A percentile compares a stretch with the other conserved stretches of the same genome.
Conservation (phyloP, 2,329 filamentous ascomycete species). For the Zymoseptoria crescenta region DNA sequence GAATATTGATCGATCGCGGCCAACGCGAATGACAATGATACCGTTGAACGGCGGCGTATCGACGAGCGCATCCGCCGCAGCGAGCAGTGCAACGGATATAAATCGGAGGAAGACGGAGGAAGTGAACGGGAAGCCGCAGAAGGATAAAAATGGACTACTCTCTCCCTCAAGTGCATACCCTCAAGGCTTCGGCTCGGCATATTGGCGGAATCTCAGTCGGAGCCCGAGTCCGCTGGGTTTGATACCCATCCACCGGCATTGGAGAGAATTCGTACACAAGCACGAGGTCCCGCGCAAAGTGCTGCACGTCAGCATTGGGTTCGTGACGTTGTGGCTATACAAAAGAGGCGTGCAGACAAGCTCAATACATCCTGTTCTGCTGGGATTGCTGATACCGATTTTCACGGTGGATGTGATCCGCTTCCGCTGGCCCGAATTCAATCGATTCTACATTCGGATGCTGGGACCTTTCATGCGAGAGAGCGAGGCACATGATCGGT, state of each 20-base stretch:
- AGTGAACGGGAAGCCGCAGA: slow-evolving; percentile 16
- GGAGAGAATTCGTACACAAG: slow-evolving; percentile 81
- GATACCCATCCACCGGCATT: slow-evolving; percentile 90
- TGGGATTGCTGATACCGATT: slow-evolving; percentile 75
- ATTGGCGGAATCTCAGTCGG: slow-evolving; percentile 80
- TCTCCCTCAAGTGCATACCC: slow-evolving; percentile 25
- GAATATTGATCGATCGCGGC: slow-evolving; percentile 31
- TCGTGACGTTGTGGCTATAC: slow-evolving; percentile 84
- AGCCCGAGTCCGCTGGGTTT: slow-evolving; percentile 88
- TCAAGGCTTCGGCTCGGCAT: slow-evolving; percentile 61
- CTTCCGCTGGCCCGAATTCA: slow-evolving; percentile 73
- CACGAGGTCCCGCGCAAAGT: slow-evolving; percentile 94
- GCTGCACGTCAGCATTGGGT: slow-evolving; percentile 93
- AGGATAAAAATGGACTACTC: slow-evolving; percentile 23
- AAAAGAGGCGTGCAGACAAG: slow-evolving; percentile 66
- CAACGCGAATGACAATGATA: slow-evolving; percentile 10
- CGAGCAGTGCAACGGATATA: slow-evolving; percentile 7
- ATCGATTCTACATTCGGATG: slow-evolving; percentile 74
- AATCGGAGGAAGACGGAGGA: slow-evolving; percentile 29
- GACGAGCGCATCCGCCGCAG: slow-evolving; percentile 11
- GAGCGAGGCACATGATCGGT: slow-evolving; percentile 76
- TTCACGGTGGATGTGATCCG: slow-evolving; percentile 73
- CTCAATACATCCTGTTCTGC: slow-evolving; percentile 75
- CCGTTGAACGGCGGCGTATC: slow-evolving; percentile 20
- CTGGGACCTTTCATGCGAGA: slow-evolving; percentile 94